Evolutionary conservation across 495 filamentous ascomycete genomes (phyloP).

Genomic region (Astrothelium macrocarpum): DNA sequence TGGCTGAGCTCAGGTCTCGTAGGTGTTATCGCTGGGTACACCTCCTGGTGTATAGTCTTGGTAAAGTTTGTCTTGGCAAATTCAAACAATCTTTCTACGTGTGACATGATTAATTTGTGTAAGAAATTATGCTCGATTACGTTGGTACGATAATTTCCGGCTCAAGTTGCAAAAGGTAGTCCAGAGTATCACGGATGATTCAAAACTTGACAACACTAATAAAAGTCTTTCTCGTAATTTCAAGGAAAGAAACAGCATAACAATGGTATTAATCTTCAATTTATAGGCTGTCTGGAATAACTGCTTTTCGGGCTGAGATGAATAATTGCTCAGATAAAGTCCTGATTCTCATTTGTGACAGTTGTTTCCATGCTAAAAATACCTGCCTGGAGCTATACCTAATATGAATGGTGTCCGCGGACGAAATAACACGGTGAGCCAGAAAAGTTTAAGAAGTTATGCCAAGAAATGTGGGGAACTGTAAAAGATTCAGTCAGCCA

Average conservation of each 20-base stretch:
- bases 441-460: no score
- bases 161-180: neutral
- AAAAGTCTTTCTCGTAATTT: neutral
- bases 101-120: neutral
- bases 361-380: neutral
- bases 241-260: neutral
- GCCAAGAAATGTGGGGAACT: no score
- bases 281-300: neutral
- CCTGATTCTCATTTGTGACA: neutral
- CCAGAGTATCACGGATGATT: neutral
- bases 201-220: neutral
- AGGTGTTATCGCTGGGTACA: slow-evolving; percentile 13
- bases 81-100: neutral
- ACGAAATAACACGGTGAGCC: neutral
- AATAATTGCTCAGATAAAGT: neutral
- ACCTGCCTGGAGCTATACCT: neutral
- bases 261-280: neutral
- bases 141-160: neutral
- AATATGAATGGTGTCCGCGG: neutral
- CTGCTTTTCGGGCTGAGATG: neutral
- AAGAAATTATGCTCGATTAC: neutral
- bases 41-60: slow-evolving; percentile 7
- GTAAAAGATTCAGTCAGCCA: no score
- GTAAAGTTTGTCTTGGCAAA: slow-evolving; percentile 15
- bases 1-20: slow-evolving; percentile 9